Evolutionary conservation across 305 asterid genomes (phyloP).

Genomic region (Petunia hybrid): DNA sequence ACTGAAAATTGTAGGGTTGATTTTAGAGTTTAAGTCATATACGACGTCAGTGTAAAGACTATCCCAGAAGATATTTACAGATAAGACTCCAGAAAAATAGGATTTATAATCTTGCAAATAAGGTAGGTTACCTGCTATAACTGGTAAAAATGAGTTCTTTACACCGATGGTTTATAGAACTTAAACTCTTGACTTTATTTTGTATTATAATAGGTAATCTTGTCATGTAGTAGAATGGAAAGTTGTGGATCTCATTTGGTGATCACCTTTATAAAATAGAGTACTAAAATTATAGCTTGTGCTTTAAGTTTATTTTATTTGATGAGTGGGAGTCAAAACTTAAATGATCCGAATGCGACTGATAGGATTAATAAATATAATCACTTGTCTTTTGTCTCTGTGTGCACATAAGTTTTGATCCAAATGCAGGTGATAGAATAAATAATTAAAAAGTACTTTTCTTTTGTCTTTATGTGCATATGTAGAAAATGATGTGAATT

Average conservation of each 20-base stretch:
- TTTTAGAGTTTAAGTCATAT: background rate
- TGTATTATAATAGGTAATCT: background rate
- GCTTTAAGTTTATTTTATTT: slow-evolving; percentile 23
- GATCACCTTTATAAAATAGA: background rate
- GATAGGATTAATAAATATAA: background rate
- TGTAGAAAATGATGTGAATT: background rate
- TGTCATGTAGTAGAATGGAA: slow-evolving; percentile 8
- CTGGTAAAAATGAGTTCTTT: too few species aligned
- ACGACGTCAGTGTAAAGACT: too few species aligned
- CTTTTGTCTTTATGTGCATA: background rate
- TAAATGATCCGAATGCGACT: slow-evolving; percentile 13
- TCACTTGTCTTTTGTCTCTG: background rate
- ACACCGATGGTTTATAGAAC: too few species aligned
- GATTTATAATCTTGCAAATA: too few species aligned
- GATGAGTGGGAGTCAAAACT: slow-evolving; percentile 8
- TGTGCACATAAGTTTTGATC: background rate
- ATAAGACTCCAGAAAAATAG: too few species aligned
- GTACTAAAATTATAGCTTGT: background rate
- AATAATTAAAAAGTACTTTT: background rate
- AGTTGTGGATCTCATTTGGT: background rate
- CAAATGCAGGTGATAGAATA: background rate
- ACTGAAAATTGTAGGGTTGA: slow-evolving; percentile 7
- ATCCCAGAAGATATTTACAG: too few species aligned
- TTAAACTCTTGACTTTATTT: background rate
- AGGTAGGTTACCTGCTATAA: too few species aligned